Base-by-base conservation (phyloP, 495 filamentous ascomycete genomes). In the Aspergillus ostianus region DNA sequence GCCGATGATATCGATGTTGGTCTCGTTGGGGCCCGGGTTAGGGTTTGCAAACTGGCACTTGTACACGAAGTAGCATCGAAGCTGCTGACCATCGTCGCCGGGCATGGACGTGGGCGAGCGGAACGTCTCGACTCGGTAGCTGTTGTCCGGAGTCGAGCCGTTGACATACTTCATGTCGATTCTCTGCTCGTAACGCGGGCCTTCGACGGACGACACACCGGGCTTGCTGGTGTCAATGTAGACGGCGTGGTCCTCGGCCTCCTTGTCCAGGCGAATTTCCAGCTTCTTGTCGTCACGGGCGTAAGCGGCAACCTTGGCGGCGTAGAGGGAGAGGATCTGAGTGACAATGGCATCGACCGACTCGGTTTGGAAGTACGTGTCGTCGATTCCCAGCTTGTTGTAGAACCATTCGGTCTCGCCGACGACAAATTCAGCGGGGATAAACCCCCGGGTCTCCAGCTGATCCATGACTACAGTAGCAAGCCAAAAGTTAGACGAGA, bases 61-160 rank as follows among this genome's bases (percentile, higher is more conserved):
- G 74, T 98, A 98, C 56, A 98, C 92, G 69, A 98, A 98, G 78
- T 98, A 98, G 77, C 94, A 98, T 57, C 94, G 90, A 47, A 98
- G 80, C 56, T 93, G 89, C 53, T 92, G 85, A 69, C 91, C 87
- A 55, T 77, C 65, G 58, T 89, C 86, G 12, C 89, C 89, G 3
- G 91, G 92, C n/a, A 88, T 78, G 20, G 81, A 71, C 53, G 82
- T 86, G 2, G 81, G 77, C 0, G 94, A 98, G 51, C 94, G 88
- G 83, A 98, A 98, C 41, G 92, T 96, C 80, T 98, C 94, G 30
- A 98, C 91, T 23, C 94, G 90, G 79, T 92, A 98, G 63, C 85
- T 87, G 65, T 86, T 83, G 51, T 78, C 75, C 48, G 84, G 83
- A 54, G 75, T 82, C 23, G 84, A 87, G 59, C 73, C 77, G 67